These are phyloP conservation scores for Serendipita sp. DNA, from an alignment of 768 basidiomycete species.

Conservation along the genomic window DNA sequence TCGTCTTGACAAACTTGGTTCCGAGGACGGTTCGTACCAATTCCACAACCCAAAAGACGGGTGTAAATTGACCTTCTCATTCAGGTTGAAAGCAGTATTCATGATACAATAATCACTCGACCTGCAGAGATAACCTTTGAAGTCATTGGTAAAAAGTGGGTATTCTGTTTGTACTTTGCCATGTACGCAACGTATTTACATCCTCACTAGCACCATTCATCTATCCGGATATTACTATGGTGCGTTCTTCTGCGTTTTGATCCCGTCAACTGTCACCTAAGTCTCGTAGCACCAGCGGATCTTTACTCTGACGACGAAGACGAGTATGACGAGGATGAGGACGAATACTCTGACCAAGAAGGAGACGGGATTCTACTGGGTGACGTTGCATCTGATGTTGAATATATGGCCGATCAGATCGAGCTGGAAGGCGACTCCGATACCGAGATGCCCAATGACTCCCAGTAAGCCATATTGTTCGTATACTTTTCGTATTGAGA, in stretches of 20 bases:
- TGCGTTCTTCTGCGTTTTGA: conserved; percentile 20
- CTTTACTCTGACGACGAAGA: conserved; percentile 8
- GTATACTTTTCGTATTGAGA: not conserved
- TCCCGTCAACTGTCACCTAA: not conserved
- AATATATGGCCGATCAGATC: conserved; percentile 48
- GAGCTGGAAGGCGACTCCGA: conserved; percentile 17
- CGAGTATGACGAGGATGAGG: conserved; percentile 28
- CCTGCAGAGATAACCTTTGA: conserved; percentile 53
- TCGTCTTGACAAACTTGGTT: conserved; percentile 63
- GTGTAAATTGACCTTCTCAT: not conserved
- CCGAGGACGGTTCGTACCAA: conserved; percentile 48
- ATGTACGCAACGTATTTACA: conserved; percentile 12
- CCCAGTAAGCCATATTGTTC: conserved; percentile 25
- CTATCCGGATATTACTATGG: conserved; percentile 77
- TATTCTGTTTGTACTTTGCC: not conserved
- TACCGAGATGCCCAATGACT: conserved; percentile 21
- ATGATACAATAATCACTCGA: conserved; percentile 55
- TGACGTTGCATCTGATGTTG: conserved; percentile 72
- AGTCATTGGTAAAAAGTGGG: conserved; percentile 68
- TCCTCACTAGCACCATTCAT: conserved; percentile 41
- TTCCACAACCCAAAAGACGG: not conserved
- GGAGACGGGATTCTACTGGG: conserved; percentile 51
- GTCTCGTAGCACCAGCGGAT: not conserved
- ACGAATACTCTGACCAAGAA: conserved; percentile 26
- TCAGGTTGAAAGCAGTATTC: conserved; percentile 61